Conservation (phyloP, 129 eudicot species). For the Silybum marianum region DNA sequence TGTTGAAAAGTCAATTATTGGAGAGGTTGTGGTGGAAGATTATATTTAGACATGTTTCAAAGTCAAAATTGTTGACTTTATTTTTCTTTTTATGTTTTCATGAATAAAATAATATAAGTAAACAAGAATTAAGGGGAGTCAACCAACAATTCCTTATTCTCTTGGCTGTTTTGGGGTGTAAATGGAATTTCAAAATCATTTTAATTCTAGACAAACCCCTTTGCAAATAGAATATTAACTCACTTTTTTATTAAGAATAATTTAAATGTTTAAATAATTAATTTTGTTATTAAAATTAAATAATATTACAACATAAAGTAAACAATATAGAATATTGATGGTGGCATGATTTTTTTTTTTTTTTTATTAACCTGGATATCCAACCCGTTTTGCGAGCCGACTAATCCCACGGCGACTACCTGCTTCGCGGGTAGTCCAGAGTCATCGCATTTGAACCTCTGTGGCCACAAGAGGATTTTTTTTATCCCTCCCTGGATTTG, state of each 20-base stretch:
- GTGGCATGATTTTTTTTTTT: too few species aligned
- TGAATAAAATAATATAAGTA: not conserved
- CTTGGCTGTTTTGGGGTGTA: not conserved
- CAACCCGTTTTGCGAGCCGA: too few species aligned
- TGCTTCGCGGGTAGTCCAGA: too few species aligned
- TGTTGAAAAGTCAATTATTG: not conserved
- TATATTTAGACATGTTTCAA: not conserved
- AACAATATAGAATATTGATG: not conserved
- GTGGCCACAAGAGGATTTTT: too few species aligned
- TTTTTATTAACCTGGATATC: too few species aligned
- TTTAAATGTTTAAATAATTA: not conserved
- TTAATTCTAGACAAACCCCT: not conserved
- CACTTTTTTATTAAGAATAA: not conserved
- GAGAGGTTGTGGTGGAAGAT: conserved; percentile 1
- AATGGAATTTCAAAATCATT: not conserved
- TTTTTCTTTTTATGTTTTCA: not conserved
- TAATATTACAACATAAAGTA: not conserved
- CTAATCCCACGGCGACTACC: too few species aligned
- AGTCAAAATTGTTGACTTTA: not conserved
- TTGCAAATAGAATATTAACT: not conserved
- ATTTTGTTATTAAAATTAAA: not conserved
- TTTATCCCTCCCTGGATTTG: too few species aligned
- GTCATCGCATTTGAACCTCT: too few species aligned
- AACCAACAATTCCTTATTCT: conserved; percentile 1
- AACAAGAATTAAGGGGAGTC: not conserved